Evolutionary conservation across 1,139 yeast species (phyloP).

Genomic region (Suhomyces coccinellae): DNA sequence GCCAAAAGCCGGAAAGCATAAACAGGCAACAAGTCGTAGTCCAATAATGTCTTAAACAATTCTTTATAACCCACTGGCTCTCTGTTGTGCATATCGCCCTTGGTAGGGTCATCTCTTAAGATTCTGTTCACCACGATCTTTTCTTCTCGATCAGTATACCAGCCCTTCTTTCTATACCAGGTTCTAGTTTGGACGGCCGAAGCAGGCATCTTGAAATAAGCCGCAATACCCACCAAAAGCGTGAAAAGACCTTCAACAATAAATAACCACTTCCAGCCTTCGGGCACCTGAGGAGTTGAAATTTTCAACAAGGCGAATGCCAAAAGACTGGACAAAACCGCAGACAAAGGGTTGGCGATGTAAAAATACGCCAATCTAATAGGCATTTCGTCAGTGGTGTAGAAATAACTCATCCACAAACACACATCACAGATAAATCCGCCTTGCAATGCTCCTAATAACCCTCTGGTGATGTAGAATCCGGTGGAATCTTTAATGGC

Average conservation of each 20-base stretch:
- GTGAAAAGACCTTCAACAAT: conserved; percentile 36
- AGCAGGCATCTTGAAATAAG: conserved; percentile 37
- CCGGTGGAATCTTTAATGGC: conserved; percentile 31
- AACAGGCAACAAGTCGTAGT: conserved; percentile 27
- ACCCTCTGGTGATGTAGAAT: conserved; percentile 27
- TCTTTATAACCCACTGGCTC: conserved; percentile 27
- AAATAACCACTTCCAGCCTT: conserved; percentile 40
- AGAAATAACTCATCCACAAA: conserved; percentile 35
- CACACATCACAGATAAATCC: conserved; percentile 33
- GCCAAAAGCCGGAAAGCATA: conserved; percentile 21
- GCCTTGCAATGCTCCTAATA: conserved; percentile 33
- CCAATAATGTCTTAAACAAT: conserved; percentile 22
- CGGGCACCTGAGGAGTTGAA: conserved; percentile 14
- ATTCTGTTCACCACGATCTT: conserved; percentile 33
- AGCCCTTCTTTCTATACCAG: conserved; percentile 32
- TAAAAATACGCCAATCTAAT: conserved; percentile 29
- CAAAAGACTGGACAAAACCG: conserved; percentile 24
- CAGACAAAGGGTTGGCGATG: conserved; percentile 25
- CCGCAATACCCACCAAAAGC: conserved; percentile 28
- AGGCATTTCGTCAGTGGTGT: conserved; percentile 28
- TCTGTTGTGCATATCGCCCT: conserved; percentile 37
- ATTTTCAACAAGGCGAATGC: conserved; percentile 33
- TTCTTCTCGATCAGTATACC: conserved; percentile 40
- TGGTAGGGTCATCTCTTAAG: conserved; percentile 34
- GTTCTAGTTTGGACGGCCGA: conserved; percentile 32